phyloP scores from a whole-genome alignment of 306 rosid genomes.

The Inga leiocalycina region DNA sequence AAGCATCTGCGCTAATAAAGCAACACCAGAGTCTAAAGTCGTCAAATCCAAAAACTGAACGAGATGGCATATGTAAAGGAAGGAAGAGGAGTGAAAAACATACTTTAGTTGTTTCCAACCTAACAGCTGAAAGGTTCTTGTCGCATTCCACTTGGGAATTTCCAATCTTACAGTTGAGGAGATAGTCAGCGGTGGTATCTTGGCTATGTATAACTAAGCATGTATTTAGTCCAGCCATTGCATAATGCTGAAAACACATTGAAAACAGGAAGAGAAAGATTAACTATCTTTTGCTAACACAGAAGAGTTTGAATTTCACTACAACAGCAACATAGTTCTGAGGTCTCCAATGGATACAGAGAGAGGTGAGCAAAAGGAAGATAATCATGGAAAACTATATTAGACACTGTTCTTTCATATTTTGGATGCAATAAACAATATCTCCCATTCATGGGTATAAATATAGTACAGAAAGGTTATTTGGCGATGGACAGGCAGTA shows the following conservation, averaged over 20 bases:
- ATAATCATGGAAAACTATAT: neutral
- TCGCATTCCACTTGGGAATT: slow-evolving; percentile 61
- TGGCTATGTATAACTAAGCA: slow-evolving; percentile 87
- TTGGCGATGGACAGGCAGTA: neutral
- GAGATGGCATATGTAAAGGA: slow-evolving; percentile 16
- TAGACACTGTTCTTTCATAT: neutral
- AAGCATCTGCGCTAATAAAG: slow-evolving; percentile 64
- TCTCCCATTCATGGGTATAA: neutral
- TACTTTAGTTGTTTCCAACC: slow-evolving; percentile 94
- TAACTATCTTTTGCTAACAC: slow-evolving; percentile 8
- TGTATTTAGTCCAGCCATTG: slow-evolving; percentile 77
- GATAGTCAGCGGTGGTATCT: slow-evolving; percentile 85
- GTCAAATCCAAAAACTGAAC: slow-evolving; percentile 16
- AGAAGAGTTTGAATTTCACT: slow-evolving; percentile 14
- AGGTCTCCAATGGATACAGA: neutral
- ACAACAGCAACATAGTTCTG: neutral
- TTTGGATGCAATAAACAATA: neutral
- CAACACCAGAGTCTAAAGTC: slow-evolving; percentile 27
- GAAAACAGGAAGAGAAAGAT: slow-evolving; percentile 1
- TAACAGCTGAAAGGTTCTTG: slow-evolving; percentile 80
- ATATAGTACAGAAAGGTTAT: slow-evolving; percentile 3
- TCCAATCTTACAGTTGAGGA: slow-evolving; percentile 85
- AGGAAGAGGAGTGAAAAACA: slow-evolving; percentile 36
- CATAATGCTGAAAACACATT: slow-evolving; percentile 73
- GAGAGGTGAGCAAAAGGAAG: slow-evolving; percentile 6